Base-by-base conservation (phyloP, 345 rosid genomes). In the Isatis tinctoria region DNA sequence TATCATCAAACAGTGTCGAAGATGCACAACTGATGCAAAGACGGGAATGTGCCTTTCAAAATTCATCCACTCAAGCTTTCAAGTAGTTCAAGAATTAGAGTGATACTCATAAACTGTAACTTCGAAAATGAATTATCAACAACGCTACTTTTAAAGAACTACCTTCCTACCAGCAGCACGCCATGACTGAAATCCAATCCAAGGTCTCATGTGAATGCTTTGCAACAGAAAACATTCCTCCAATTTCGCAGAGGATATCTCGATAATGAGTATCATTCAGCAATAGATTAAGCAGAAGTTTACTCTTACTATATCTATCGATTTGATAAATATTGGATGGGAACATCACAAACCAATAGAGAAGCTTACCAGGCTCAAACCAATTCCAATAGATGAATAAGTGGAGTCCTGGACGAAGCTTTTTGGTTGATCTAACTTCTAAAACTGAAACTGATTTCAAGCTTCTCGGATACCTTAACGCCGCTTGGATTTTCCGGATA, bases 101-200 rank as follows among this genome's bases (percentile, higher is more conserved):
- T 63, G 54, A 62, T 53, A 37, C 11, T 3, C 17, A 39, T 22
- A 39, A 49, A 52, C 18, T 51, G 26, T n/a, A n/a, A n/a, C n/a
- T n/a, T n/a, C n/a, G n/a, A n/a, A n/a, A n/a, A n/a, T n/a, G n/a
- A n/a, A n/a, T n/a, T n/a, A n/a, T n/a, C n/a, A n/a, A n/a, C n/a
- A 61, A 47, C 57, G 36, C 61, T 51, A 79, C 56, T 76, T 51
- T 66, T 65, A 48, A 71, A 75, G 59, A 78, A 78, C 70, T 92
- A 95, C 97, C 99, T 92, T 89, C 82, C 94, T 86, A 85, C 97
- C 98, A 72, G 94, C 83, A 78, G 98, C 90, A 74, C 81, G 96
- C 99, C 99, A 92, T 74, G 99, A 95, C 72, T 95, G 99, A 80
- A 95, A 95, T 58, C 99, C 99, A 77, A 96, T 96, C 99, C 99